phyloP scores from a whole-genome alignment of 2,329 filamentous ascomycete genomes.

The Aspergillus tanneri region DNA sequence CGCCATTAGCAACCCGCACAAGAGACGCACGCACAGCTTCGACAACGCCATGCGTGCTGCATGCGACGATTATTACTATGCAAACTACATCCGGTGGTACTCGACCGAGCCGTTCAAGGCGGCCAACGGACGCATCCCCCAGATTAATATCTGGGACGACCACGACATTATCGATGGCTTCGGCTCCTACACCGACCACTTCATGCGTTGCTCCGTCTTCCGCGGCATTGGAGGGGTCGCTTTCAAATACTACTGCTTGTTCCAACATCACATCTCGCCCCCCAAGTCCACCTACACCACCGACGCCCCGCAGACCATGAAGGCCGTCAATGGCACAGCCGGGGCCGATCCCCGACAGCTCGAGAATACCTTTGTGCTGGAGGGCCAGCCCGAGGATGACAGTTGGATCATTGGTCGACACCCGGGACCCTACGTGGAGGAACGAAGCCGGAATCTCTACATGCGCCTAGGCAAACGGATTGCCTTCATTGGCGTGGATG shows the following conservation, averaged over 20 bases:
- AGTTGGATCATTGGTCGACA: constrained; percentile 77
- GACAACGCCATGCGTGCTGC: constrained; percentile 61
- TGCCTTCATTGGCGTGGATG: constrained; percentile 61
- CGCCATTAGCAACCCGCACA: constrained; percentile 59
- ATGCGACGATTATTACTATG: constrained; percentile 63
- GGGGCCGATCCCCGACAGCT: constrained; percentile 68
- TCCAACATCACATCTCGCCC: constrained; percentile 77
- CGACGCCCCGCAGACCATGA: constrained; percentile 60
- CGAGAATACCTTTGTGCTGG: constrained; percentile 69
- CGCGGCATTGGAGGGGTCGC: constrained; percentile 61
- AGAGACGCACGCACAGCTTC: constrained; percentile 61
- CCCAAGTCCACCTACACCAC: constrained; percentile 84
- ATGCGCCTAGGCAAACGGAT: constrained; percentile 65
- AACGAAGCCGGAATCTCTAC: constrained; percentile 60
- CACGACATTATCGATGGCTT: constrained; percentile 68
- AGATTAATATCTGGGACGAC: constrained; percentile 67
- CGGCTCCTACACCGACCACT: constrained; percentile 65
- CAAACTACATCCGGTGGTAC: constrained; percentile 67
- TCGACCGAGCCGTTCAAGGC: constrained; percentile 62
- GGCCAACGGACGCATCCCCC: constrained; percentile 62
- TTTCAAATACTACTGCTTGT: constrained; percentile 63
- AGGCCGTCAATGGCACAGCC: constrained; percentile 49
- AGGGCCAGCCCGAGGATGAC: constrained; percentile 58
- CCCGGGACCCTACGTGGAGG: constrained; percentile 67
- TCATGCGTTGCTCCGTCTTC: constrained; percentile 66